Conservation (phyloP, 176 grass and related monocot species). For the Rhipidocladum racemiflorum region DNA sequence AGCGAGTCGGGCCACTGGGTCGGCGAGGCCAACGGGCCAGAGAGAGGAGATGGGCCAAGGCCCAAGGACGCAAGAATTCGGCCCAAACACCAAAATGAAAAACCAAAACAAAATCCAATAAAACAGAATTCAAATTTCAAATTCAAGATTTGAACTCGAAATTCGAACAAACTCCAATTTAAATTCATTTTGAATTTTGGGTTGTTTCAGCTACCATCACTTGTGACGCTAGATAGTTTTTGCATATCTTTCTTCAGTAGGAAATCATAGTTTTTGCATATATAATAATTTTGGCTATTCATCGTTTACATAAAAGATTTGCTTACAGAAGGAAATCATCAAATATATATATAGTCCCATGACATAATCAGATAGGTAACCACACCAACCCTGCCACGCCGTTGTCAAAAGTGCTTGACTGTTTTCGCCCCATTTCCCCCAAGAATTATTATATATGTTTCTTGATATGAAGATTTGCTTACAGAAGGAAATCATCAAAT, state of each 20-base stretch:
- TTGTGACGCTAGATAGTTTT: background rate
- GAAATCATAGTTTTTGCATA: too few relatives aligned
- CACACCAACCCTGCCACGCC: background rate
- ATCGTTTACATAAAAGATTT: background rate
- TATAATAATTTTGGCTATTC: background rate
- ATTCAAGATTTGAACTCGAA: too few relatives aligned
- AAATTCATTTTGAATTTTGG: too few relatives aligned
- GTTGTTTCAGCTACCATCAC: background rate
- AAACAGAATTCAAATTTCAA: too few relatives aligned
- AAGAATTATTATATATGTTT: background rate
- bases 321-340: background rate
- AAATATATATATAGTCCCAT: background rate
- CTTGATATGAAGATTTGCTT: background rate
- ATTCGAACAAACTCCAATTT: too few relatives aligned
- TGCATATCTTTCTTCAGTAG: background rate
- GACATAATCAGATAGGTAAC: constrained; percentile 10
- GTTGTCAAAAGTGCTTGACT: background rate
- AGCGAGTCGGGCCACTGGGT: too few relatives aligned
- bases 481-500: too few relatives aligned
- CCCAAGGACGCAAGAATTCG: too few relatives aligned
- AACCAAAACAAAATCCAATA: too few relatives aligned
- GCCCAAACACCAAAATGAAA: too few relatives aligned
- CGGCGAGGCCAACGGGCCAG: too few relatives aligned
- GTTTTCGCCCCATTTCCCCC: background rate
- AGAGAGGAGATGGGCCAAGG: too few relatives aligned